Evolutionary conservation across 768 basidiomycete genomes (phyloP).

Genomic region (Boletellus sp.): DNA sequence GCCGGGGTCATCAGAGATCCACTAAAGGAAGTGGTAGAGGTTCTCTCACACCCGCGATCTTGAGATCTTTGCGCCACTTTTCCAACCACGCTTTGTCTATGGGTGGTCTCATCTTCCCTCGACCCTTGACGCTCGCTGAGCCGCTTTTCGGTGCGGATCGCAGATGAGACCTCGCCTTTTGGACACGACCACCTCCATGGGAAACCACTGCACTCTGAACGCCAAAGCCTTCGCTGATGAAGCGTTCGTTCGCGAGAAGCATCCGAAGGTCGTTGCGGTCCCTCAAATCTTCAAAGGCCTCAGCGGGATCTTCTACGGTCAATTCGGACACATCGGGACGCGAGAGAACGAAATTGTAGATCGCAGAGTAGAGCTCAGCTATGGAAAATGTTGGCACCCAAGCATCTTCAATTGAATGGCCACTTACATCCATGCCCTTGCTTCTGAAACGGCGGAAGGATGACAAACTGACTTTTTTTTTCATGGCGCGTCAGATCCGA

Average conservation of each 20-base stretch:
- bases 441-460: constrained; percentile 85
- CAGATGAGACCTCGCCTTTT: constrained; percentile 39
- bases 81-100: constrained; percentile 75
- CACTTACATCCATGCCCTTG: constrained; percentile 85
- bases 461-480: constrained; percentile 80
- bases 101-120: constrained; percentile 74
- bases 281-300: constrained; percentile 94
- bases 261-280: constrained; percentile 88
- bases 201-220: constrained; percentile 32
- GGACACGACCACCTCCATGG: constrained; percentile 45
- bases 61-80: constrained; percentile 75
- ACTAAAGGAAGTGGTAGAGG: neutral
- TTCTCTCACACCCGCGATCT: constrained; percentile 87
- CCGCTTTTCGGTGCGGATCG: constrained; percentile 23
- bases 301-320: constrained; percentile 96
- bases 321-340: constrained; percentile 78
- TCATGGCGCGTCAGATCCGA: neutral
- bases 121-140: constrained; percentile 23
- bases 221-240: constrained; percentile 72
- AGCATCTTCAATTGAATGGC: neutral
- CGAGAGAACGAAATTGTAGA: constrained; percentile 71
- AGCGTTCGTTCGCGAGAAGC: constrained; percentile 59
- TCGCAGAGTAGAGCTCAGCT: constrained; percentile 86
- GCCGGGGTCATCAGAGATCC: neutral
- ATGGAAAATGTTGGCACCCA: neutral